phyloP scores from a whole-genome alignment of 2,329 filamentous ascomycete species.

The Camillea tinctor region DNA sequence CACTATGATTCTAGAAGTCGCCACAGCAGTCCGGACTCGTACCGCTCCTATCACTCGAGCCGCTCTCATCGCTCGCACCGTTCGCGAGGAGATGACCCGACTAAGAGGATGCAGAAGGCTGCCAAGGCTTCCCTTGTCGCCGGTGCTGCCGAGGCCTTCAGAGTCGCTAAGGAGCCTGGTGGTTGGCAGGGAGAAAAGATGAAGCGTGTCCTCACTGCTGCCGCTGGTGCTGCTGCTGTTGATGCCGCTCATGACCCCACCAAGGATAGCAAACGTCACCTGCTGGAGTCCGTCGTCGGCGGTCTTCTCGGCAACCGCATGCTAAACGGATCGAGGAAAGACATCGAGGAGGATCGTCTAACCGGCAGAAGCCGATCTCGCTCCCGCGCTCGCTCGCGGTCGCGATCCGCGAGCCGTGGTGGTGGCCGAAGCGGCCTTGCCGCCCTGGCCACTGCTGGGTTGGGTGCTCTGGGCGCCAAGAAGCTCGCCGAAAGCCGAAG shows the following conservation, averaged over 20 bases:
- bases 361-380: conserved; percentile 68
- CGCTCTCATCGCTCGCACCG: conserved; percentile 39
- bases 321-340: conserved; percentile 73
- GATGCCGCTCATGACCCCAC: conserved; percentile 72
- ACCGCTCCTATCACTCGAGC: conserved; percentile 51
- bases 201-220: conserved; percentile 86
- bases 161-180: conserved; percentile 83
- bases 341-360: conserved; percentile 59
- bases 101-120: conserved; percentile 73
- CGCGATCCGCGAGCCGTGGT: conserved; percentile 53
- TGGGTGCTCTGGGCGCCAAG: conserved; percentile 61
- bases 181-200: conserved; percentile 90
- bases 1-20: conserved; percentile 37
- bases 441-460: conserved; percentile 60
- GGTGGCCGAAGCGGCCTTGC: conserved; percentile 54
- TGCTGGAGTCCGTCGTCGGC: conserved; percentile 84
- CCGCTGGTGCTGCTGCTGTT: conserved; percentile 80
- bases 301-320: conserved; percentile 84
- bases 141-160: conserved; percentile 89
- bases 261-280: conserved; percentile 77
- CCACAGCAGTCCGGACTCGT: conserved; percentile 47
- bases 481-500: conserved; percentile 50
- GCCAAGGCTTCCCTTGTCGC: conserved; percentile 89
- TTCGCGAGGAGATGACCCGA: conserved; percentile 40
- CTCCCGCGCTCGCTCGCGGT: conserved; percentile 62